Conservation (phyloP, 164 flowering plant species). For the Nymphaea thermarum region DNA sequence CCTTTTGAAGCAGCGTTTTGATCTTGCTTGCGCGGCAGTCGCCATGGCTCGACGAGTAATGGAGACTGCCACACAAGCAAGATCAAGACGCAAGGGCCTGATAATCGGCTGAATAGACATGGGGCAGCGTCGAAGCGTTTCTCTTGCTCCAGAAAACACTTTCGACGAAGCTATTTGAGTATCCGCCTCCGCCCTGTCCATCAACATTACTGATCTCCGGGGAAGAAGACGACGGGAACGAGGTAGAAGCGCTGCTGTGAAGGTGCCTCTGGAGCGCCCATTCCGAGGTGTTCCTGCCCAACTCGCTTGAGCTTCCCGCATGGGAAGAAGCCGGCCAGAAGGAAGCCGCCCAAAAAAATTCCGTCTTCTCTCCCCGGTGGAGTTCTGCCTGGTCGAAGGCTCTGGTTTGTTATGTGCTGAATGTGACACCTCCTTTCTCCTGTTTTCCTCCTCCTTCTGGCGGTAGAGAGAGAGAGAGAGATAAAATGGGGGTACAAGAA, state of each 20-base stretch:
- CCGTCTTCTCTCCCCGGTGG: too few relatives aligned
- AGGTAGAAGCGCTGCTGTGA: slow-evolving; percentile 30
- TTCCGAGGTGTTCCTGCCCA: slow-evolving; percentile 82
- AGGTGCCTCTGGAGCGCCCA: slow-evolving; percentile 83
- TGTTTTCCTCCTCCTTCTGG: too few relatives aligned
- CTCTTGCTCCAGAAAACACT: neutral
- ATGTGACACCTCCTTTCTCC: too few relatives aligned
- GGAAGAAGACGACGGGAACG: slow-evolving; percentile 1
- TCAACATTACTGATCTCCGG: neutral
- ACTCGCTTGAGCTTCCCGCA: neutral
- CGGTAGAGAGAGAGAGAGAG: too few relatives aligned
- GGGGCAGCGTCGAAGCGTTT: slow-evolving; percentile 6
- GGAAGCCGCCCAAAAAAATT: slow-evolving; percentile 21
- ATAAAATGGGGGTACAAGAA: too few relatives aligned
- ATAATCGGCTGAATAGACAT: slow-evolving; percentile 60
- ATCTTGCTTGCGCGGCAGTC: slow-evolving; percentile 87
- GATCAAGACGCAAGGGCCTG: slow-evolving; percentile 61
- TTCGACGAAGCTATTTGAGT: neutral
- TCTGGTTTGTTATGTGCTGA: too few relatives aligned
- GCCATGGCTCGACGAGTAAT: slow-evolving; percentile 59
- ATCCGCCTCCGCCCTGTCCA: neutral
- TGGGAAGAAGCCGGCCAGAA: slow-evolving; percentile 32
- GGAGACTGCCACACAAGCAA: slow-evolving; percentile 93
- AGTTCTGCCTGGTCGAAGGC: too few relatives aligned
- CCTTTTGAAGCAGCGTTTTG: slow-evolving; percentile 57